Percentiles rank a stretch among this genome's conserved stretches.
phyloP scores from a whole-genome alignment of 495 filamentous ascomycete species.

The Tuber aestivum region DNA sequence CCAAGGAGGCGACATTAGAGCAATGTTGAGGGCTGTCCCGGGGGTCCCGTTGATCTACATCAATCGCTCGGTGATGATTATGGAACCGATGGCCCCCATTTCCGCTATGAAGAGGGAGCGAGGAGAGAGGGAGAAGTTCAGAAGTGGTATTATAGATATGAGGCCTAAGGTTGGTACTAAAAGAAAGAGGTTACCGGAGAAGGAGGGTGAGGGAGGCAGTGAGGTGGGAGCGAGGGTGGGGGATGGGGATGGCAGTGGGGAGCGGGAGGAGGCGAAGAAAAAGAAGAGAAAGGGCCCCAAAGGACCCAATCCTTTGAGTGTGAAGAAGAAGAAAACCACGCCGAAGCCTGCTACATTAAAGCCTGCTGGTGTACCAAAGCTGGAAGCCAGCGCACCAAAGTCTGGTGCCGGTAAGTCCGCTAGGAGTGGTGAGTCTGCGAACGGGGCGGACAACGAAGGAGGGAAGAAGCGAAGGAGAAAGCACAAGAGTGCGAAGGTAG shows the following conservation, averaged over 20 bases:
- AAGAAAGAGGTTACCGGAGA: slow-evolving; percentile 53
- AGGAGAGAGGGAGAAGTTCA: slow-evolving; percentile 71
- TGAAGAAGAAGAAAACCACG: slow-evolving; percentile 65
- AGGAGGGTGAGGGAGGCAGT: slow-evolving; percentile 41
- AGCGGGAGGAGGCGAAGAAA: slow-evolving; percentile 53
- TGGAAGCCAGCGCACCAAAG: slow-evolving; percentile 15
- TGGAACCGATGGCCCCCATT: slow-evolving; percentile 74
- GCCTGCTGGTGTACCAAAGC: slow-evolving; percentile 28
- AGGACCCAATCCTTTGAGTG: slow-evolving; percentile 79
- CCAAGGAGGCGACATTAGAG: slow-evolving; percentile 57
- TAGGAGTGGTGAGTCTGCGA: slow-evolving; percentile 28
- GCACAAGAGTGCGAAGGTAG: slow-evolving; percentile 20
- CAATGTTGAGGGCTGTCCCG: slow-evolving; percentile 54
- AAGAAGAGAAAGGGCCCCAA: slow-evolving; percentile 63
- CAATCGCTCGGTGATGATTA: slow-evolving; percentile 76
- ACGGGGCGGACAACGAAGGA: slow-evolving; percentile 3
- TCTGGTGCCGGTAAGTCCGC: slow-evolving; percentile 32
- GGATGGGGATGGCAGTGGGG: slow-evolving; percentile 37
- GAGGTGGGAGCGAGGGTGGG: slow-evolving; percentile 41
- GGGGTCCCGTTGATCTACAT: slow-evolving; percentile 80
- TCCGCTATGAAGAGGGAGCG: slow-evolving; percentile 58
- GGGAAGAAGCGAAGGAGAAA: slow-evolving; percentile 49
- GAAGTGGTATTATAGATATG: slow-evolving; percentile 59
- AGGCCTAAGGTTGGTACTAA: slow-evolving; percentile 47
- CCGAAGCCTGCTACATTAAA: slow-evolving; percentile 38